phyloP scores from a whole-genome alignment of 31 red algal species.

The Odonthalia washingtoniensis region DNA sequence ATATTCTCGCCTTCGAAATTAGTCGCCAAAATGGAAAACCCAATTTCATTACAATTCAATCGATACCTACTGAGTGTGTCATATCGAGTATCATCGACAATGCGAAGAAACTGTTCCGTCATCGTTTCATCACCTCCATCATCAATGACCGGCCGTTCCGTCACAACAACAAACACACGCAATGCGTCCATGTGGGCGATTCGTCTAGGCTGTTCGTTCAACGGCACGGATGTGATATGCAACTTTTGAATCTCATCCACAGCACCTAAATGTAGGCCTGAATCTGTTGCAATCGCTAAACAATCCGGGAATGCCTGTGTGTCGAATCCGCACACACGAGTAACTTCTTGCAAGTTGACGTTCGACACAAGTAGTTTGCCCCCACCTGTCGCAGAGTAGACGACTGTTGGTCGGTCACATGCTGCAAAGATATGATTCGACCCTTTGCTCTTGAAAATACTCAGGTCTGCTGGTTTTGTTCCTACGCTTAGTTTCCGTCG shows the following conservation, averaged over 20 bases:
- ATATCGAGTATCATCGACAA: slow-evolving; percentile 89
- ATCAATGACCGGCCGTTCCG: slow-evolving; percentile 63
- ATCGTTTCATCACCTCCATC: slow-evolving; percentile 75
- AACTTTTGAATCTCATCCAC: slow-evolving; percentile 99
- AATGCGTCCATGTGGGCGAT: slow-evolving; percentile 82
- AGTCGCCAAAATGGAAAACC: slow-evolving; percentile 70
- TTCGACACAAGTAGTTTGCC: slow-evolving; percentile 88
- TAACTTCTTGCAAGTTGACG: slow-evolving; percentile 97
- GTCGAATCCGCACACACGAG: slow-evolving; percentile 89
- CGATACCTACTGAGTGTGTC: slow-evolving; percentile 76
- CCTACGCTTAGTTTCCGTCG: slow-evolving; percentile 86
- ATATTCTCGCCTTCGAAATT: slow-evolving; percentile 64
- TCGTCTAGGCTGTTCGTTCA: slow-evolving; percentile 92
- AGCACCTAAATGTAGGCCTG: slow-evolving; percentile 79
- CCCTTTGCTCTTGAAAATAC: slow-evolving; percentile 81
- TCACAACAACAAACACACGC: slow-evolving; percentile 82
- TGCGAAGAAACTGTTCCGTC: slow-evolving; percentile 73
- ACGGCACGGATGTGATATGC: slow-evolving; percentile 90
- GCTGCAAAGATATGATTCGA: slow-evolving; percentile 95
- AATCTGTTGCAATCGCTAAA: slow-evolving; percentile 93
- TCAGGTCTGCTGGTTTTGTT: slow-evolving; percentile 89
- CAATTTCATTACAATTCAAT: slow-evolving; percentile 73
- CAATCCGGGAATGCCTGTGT: slow-evolving; percentile 94
- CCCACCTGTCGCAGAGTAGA: slow-evolving; percentile 85
- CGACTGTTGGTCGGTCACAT: slow-evolving; percentile 96